These are phyloP conservation scores for Serendipita sp. DNA, from an alignment of 768 basidiomycete genomes.

Conservation along the genomic window DNA sequence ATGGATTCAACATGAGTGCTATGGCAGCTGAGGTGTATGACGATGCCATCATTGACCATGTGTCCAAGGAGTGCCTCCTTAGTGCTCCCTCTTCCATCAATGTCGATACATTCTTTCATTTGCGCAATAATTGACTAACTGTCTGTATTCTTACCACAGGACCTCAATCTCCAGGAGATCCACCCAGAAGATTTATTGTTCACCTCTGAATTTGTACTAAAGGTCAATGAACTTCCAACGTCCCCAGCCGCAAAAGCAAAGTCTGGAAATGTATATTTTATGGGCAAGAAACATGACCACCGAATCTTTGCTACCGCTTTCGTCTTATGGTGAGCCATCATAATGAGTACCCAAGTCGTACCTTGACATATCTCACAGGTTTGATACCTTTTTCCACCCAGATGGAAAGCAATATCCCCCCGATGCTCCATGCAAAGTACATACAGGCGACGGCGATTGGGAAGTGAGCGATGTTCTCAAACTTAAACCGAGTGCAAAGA, in stretches of 20 bases:
- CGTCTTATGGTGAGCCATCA: conserved; percentile 40
- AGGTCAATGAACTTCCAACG: conserved; percentile 23
- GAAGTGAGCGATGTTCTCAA: conserved; percentile 23
- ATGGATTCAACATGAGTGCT: conserved; percentile 76
- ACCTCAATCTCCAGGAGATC: conserved; percentile 52
- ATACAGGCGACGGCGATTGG: conserved; percentile 18
- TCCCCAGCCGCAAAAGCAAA: conserved; percentile 2
- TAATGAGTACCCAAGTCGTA: background rate
- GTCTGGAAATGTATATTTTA: background rate
- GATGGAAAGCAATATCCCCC: conserved; percentile 37
- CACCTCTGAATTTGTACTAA: conserved; percentile 55
- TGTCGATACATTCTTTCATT: conserved; percentile 23
- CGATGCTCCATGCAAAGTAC: conserved; percentile 20
- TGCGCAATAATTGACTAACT: background rate
- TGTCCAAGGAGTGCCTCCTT: conserved; percentile 44
- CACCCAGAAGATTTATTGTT: conserved; percentile 65
- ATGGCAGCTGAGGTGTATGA: conserved; percentile 64
- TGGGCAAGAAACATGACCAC: conserved; percentile 12
- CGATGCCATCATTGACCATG: conserved; percentile 74
- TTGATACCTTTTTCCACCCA: conserved; percentile 81
- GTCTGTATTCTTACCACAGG: conserved; percentile 26
- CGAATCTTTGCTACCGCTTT: conserved; percentile 59
- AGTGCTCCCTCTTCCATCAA: conserved; percentile 51
- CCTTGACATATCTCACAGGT: conserved; percentile 19
- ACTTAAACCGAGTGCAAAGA: conserved; percentile 40